These are phyloP conservation scores for Begonia masoniana DNA, from an alignment of 306 rosid genomes.

Conservation along the genomic window DNA sequence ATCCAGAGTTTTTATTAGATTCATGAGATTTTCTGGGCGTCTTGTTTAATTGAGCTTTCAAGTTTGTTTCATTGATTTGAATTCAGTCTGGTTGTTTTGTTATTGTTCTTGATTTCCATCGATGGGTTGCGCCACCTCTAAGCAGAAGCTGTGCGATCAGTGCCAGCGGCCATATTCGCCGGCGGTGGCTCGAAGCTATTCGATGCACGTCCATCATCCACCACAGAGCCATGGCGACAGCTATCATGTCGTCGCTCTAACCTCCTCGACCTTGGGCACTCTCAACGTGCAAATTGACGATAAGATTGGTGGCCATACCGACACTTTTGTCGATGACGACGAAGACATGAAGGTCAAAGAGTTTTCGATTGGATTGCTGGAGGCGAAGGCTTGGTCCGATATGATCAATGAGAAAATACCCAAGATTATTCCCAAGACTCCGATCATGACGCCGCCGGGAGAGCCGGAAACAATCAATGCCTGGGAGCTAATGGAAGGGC, in stretches of 20 bases:
- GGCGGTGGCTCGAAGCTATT: constrained; percentile 57
- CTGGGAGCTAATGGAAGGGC: constrained; percentile 97
- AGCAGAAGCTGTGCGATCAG: constrained; percentile 58
- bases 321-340: neutral
- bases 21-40: neutral
- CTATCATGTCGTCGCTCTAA: constrained; percentile 73
- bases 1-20: neutral
- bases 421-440: constrained; percentile 31
- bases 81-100: too few relatives aligned
- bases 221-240: constrained; percentile 40
- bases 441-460: constrained; percentile 56
- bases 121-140: constrained; percentile 5
- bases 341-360: constrained; percentile 14
- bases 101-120: neutral
- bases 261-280: constrained; percentile 71
- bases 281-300: constrained; percentile 10
- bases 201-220: constrained; percentile 76
- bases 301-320: constrained; percentile 5
- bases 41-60: neutral
- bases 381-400: constrained; percentile 71
- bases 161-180: constrained; percentile 62
- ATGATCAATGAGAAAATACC: constrained; percentile 60
- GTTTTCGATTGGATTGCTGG: constrained; percentile 34
- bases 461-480: constrained; percentile 81
- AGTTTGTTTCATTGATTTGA: too few relatives aligned